phyloP scores from a whole-genome alignment of 495 filamentous ascomycete species.

The Daldinia loculata region DNA sequence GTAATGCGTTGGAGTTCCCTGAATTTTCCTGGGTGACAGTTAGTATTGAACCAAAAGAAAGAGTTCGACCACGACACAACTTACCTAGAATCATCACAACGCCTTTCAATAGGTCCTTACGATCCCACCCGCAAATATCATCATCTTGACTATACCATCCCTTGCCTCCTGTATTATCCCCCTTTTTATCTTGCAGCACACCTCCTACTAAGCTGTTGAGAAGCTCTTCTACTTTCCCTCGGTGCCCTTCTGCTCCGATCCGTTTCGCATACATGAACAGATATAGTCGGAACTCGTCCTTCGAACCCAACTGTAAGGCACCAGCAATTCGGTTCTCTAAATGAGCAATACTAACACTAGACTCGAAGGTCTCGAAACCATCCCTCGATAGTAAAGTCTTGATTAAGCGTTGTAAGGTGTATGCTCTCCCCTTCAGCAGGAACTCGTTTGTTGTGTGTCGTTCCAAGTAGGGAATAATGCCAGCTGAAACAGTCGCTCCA shows the following conservation, averaged over 20 bases:
- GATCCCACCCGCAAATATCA: conserved; percentile 86
- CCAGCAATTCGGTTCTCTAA: conserved; percentile 94
- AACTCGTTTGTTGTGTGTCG: conserved; percentile 93
- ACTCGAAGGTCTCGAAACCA: conserved; percentile 91
- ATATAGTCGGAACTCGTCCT: conserved; percentile 90
- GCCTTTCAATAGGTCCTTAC: conserved; percentile 83
- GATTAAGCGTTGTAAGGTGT: conserved; percentile 86
- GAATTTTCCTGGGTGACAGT: conserved; percentile 77
- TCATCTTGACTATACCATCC: conserved; percentile 69
- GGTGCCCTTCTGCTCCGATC: conserved; percentile 86
- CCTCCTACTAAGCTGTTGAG: conserved; percentile 81
- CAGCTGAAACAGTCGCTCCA: conserved; percentile 78
- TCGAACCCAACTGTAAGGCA: conserved; percentile 81
- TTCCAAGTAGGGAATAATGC: conserved; percentile 91
- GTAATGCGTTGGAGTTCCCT: conserved; percentile 90
- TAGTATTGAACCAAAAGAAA: conserved; percentile 37
- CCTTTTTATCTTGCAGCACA: conserved; percentile 62
- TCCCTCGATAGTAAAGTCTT: conserved; percentile 84
- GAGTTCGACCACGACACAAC: conserved; percentile 46
- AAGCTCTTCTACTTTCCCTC: conserved; percentile 90
- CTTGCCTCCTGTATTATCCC: conserved; percentile 56
- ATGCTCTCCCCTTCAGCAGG: conserved; percentile 88
- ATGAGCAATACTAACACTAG: conserved; percentile 90
- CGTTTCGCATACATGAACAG: conserved; percentile 96
- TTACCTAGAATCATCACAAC: conserved; percentile 92